Percentiles rank a stretch among this genome's conserved stretches.
These are phyloP conservation scores for Camellia granthamiana DNA, from an alignment of 148 eudicot genomes.

Conservation along the genomic window DNA sequence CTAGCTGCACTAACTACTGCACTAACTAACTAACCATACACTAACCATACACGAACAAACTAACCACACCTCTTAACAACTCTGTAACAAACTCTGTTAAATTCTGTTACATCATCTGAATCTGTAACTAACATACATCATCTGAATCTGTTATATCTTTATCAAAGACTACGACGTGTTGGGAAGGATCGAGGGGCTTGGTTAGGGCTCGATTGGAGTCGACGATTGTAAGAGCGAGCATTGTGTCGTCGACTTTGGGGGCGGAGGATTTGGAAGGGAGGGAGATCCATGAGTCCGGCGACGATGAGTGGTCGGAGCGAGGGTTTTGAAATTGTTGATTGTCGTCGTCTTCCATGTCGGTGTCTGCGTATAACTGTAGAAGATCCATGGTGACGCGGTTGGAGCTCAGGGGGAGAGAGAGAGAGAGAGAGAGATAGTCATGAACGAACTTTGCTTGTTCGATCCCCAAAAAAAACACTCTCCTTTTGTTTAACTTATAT, in stretches of 20 bases:
- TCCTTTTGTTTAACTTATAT: too few species aligned
- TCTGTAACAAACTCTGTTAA: too few species aligned
- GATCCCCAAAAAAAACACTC: too few species aligned
- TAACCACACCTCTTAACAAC: too few species aligned
- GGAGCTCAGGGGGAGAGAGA: neutral
- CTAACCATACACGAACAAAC: too few species aligned
- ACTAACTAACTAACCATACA: accelerated
- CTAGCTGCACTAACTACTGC: too few species aligned
- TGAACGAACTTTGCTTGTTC: too few species aligned
- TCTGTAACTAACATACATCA: too few species aligned
- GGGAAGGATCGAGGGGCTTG: conserved; percentile 77
- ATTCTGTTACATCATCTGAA: too few species aligned
- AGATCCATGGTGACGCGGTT: conserved; percentile 5
- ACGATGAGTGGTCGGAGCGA: conserved; percentile 16
- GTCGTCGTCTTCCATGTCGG: neutral
- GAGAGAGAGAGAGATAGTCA: too few species aligned
- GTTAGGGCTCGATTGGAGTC: conserved; percentile 24
- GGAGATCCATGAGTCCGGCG: conserved; percentile 43
- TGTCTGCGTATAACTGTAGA: conserved; percentile 8
- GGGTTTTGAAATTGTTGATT: neutral
- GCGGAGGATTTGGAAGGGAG: conserved; percentile 75
- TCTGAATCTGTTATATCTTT: too few species aligned
- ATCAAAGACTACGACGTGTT: conserved; percentile 47
- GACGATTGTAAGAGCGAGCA: conserved; percentile 59
- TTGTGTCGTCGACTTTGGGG: conserved; percentile 76